Evolutionary conservation across 2,329 filamentous ascomycete species (phyloP).

Genomic region (Xylaria sp.): DNA sequence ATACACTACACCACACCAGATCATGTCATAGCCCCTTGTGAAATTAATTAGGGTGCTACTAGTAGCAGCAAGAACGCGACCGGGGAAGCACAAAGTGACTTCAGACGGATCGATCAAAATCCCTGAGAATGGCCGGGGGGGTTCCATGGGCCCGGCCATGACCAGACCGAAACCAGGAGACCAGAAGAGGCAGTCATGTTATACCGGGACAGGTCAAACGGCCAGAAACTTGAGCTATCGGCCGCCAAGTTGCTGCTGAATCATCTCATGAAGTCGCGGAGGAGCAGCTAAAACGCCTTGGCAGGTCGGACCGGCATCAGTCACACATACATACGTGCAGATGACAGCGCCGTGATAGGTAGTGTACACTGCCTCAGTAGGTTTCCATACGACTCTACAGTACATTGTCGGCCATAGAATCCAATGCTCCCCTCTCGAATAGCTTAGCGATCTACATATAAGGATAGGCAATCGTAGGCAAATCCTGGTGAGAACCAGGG

Average conservation of each 20-base stretch:
- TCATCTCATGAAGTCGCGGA: constrained; percentile 1
- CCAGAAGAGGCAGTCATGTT: constrained; percentile 10
- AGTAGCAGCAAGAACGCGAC: neutral
- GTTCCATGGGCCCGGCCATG: neutral
- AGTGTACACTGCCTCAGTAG: too few species aligned
- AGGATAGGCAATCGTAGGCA: constrained; percentile 13
- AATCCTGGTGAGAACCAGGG: constrained; percentile 15
- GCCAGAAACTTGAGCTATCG: neutral
- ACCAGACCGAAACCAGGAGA: neutral
- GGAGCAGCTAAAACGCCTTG: constrained; percentile 11
- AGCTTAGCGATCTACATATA: constrained; percentile 14
- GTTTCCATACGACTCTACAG: neutral
- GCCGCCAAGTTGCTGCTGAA: constrained; percentile 1
- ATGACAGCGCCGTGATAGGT: constrained; percentile 1
- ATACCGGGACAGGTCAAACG: constrained; percentile 1
- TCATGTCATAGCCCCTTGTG: neutral
- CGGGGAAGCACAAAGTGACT: neutral
- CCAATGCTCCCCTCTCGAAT: neutral
- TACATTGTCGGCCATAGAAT: neutral
- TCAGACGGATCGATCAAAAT: constrained; percentile 13
- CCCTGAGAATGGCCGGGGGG: neutral
- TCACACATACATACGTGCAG: neutral
- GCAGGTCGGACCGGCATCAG: constrained; percentile 17
- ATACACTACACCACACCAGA: neutral
- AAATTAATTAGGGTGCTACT: neutral